Evolutionary conservation across 129 eudicot genomes (phyloP).

Genomic region (Oenanthe sinensis): DNA sequence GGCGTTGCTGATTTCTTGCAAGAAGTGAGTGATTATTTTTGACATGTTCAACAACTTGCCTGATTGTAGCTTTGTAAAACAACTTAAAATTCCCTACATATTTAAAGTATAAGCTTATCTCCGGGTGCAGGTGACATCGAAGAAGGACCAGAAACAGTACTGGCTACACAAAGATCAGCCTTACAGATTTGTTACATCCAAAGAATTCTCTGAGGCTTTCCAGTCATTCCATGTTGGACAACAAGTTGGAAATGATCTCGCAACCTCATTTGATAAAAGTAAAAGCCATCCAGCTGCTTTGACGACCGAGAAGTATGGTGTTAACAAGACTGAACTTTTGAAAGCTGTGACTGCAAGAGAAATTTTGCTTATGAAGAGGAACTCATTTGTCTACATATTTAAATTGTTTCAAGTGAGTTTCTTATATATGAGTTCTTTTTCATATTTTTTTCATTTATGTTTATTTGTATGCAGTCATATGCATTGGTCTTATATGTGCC

Average conservation of each 20-base stretch:
- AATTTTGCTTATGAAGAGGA: slow-evolving; percentile 62
- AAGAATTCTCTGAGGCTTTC: slow-evolving; percentile 58
- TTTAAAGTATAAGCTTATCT: neutral
- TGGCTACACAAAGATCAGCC: slow-evolving; percentile 46
- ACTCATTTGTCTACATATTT: slow-evolving; percentile 48
- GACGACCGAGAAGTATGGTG: slow-evolving; percentile 43
- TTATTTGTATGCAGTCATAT: neutral
- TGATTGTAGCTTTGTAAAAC: neutral
- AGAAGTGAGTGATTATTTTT: slow-evolving; percentile 31
- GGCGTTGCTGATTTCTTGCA: slow-evolving; percentile 63
- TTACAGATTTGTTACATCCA: slow-evolving; percentile 41
- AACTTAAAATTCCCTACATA: neutral
- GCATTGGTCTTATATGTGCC: neutral
- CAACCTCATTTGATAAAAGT: slow-evolving; percentile 46
- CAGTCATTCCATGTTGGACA: slow-evolving; percentile 51
- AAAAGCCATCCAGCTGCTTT: slow-evolving; percentile 73
- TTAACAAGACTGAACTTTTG: slow-evolving; percentile 41
- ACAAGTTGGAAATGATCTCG: slow-evolving; percentile 30
- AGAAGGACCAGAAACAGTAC: slow-evolving; percentile 62
- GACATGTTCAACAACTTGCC: neutral
- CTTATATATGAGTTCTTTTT: neutral
- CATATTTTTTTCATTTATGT: neutral
- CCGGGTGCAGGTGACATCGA: slow-evolving; percentile 54
- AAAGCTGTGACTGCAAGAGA: slow-evolving; percentile 58
- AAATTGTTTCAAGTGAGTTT: slow-evolving; percentile 48